Conservation (phyloP, 2,329 filamentous ascomycete species). For the Claviceps sp. region DNA sequence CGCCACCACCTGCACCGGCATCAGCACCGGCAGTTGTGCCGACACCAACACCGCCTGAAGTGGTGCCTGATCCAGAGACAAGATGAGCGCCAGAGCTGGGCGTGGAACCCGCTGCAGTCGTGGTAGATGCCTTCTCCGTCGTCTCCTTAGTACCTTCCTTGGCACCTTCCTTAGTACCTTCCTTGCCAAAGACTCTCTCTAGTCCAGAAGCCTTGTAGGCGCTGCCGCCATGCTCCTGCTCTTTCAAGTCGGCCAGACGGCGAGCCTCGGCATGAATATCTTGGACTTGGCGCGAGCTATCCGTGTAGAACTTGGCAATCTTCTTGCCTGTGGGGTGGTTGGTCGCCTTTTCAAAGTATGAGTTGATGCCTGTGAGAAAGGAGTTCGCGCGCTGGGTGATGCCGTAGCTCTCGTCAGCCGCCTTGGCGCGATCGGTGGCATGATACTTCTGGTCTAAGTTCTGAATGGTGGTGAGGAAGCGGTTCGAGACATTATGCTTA, state of each 20-base stretch:
- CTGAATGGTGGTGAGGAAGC: constrained; percentile 65
- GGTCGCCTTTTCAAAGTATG: constrained; percentile 90
- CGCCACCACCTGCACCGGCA: constrained; percentile 3
- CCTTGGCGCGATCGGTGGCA: constrained; percentile 73
- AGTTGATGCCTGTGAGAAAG: constrained; percentile 52
- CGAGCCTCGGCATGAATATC: constrained; percentile 89
- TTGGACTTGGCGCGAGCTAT: constrained; percentile 75
- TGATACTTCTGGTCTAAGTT: constrained; percentile 77
- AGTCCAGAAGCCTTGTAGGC: constrained; percentile 46
- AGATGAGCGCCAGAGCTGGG: not conserved
- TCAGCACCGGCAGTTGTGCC: not conserved
- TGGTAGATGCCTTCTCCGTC: constrained; percentile 8
- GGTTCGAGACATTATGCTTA: constrained; percentile 71
- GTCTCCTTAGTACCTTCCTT: constrained; percentile 4
- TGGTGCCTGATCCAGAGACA: not conserved
- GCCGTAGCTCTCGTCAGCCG: constrained; percentile 73
- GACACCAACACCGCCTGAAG: not conserved
- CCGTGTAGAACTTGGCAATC: constrained; percentile 75
- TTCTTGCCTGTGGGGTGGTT: constrained; percentile 80
- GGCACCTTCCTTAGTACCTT: constrained; percentile 22
- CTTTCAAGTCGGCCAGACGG: constrained; percentile 80
- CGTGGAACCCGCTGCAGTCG: constrained; percentile 8
- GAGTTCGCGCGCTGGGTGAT: constrained; percentile 59
- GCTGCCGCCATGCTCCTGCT: constrained; percentile 43
- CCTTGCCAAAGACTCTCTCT: constrained; percentile 43